phyloP scores from a whole-genome alignment of 2,329 filamentous ascomycete species.

The Calonectria leucothoes region DNA sequence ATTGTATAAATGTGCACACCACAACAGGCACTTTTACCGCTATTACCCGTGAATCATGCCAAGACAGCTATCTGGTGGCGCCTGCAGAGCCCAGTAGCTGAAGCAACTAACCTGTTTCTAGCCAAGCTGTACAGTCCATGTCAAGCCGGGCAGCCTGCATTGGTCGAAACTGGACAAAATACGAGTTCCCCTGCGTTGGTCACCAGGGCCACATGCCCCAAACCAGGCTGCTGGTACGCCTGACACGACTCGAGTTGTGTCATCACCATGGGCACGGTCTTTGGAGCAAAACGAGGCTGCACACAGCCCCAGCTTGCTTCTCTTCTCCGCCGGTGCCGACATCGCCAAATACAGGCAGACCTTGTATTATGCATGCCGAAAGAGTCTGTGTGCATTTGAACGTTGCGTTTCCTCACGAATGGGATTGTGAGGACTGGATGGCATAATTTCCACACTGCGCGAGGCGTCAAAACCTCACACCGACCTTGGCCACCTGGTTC shows the following conservation, averaged over 20 bases:
- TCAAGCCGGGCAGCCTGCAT: background rate
- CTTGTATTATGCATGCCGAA: background rate
- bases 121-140: background rate
- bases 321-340: background rate
- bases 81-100: background rate
- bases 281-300: background rate
- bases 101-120: background rate
- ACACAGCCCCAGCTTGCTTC: background rate
- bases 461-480: background rate
- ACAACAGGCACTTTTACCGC: background rate
- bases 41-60: background rate
- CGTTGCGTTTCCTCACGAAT: too few species aligned
- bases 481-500: background rate
- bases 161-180: background rate
- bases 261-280: background rate
- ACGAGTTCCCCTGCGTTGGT: background rate
- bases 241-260: background rate
- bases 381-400: too few species aligned
- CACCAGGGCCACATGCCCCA: background rate
- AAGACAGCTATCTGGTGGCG: background rate
- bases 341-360: background rate
- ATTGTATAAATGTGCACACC: background rate
- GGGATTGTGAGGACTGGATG: background rate
- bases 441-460: background rate
- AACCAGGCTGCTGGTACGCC: background rate